Conservation (phyloP, 75 land plant genomes). For the Pseudotsuga menziesii region DNA sequence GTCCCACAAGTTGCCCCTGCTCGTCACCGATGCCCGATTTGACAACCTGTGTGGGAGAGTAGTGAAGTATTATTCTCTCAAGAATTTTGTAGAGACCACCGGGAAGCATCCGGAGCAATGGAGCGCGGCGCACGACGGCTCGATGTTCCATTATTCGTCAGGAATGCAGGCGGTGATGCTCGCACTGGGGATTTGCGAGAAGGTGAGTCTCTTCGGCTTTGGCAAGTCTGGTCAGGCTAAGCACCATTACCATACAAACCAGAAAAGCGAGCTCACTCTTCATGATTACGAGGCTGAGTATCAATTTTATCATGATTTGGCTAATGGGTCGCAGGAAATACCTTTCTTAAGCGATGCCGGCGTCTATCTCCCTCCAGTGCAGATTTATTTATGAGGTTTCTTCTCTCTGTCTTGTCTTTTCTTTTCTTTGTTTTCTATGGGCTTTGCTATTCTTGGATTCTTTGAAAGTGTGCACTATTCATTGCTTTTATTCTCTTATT, state of each 20-base stretch:
- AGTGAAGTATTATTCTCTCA: slow-evolving; percentile 83
- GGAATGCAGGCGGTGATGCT: slow-evolving; percentile 95
- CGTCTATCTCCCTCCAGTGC: slow-evolving; percentile 45
- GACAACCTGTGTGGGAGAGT: slow-evolving; percentile 65
- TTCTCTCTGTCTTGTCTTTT: background rate
- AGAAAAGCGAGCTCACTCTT: slow-evolving; percentile 70
- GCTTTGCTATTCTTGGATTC: slow-evolving; percentile 11
- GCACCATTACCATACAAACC: slow-evolving; percentile 91
- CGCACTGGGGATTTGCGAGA: slow-evolving; percentile 76
- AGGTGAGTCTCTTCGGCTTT: slow-evolving; percentile 81
- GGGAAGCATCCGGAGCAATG: slow-evolving; percentile 62
- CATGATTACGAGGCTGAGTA: slow-evolving; percentile 96
- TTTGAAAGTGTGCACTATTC: slow-evolving; percentile 7
- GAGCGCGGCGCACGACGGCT: slow-evolving; percentile 57
- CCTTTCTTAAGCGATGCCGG: slow-evolving; percentile 42
- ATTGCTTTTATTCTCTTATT: background rate
- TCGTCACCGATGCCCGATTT: slow-evolving; percentile 77
- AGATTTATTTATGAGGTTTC: slow-evolving; percentile 25
- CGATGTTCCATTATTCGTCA: slow-evolving; percentile 84
- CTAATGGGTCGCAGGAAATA: slow-evolving; percentile 32
- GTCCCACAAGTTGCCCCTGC: slow-evolving; percentile 55
- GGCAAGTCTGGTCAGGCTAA: slow-evolving; percentile 65
- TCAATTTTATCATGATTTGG: slow-evolving; percentile 62
- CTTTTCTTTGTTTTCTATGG: background rate
- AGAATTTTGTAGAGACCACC: slow-evolving; percentile 50